Conservation (phyloP, 2,329 filamentous ascomycete species). For the Aspergillus flavus region DNA sequence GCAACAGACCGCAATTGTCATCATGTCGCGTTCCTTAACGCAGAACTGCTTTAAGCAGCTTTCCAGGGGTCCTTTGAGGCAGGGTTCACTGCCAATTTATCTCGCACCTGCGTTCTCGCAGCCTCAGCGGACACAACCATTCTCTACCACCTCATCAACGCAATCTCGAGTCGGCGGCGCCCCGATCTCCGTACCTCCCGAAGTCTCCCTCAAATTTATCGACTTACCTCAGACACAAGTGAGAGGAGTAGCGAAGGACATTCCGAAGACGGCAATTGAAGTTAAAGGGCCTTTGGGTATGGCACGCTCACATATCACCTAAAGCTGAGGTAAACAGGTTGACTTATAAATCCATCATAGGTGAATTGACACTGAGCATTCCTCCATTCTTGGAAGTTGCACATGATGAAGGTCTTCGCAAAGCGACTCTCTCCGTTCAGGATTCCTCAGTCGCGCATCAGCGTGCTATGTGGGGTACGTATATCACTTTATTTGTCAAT, state of each 20-base stretch:
- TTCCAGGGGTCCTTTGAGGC: constrained; percentile 49
- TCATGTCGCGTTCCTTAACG: constrained; percentile 68
- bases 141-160: constrained; percentile 70
- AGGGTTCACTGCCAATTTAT: constrained; percentile 67
- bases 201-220: constrained; percentile 72
- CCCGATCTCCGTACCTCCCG: constrained; percentile 77
- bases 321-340: neutral
- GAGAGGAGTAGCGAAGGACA: constrained; percentile 63
- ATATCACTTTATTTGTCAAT: constrained; percentile 5
- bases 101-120: constrained; percentile 70
- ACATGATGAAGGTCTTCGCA: constrained; percentile 65
- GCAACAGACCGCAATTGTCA: constrained; percentile 27
- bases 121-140: constrained; percentile 53
- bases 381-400: constrained; percentile 75
- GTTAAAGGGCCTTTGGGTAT: constrained; percentile 79
- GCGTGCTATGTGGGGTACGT: constrained; percentile 92
- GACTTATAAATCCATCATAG: constrained; percentile 42
- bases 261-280: constrained; percentile 66
- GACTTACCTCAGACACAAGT: constrained; percentile 63
- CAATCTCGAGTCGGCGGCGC: constrained; percentile 84
- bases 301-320: neutral
- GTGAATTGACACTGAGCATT: constrained; percentile 75
- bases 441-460: constrained; percentile 72
- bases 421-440: constrained; percentile 69
- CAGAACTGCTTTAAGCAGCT: constrained; percentile 63